Evolutionary conservation across 495 filamentous ascomycete species (phyloP), one percentile per base, ranked within the genome.

Genomic region (Tuber borchii): DNA sequence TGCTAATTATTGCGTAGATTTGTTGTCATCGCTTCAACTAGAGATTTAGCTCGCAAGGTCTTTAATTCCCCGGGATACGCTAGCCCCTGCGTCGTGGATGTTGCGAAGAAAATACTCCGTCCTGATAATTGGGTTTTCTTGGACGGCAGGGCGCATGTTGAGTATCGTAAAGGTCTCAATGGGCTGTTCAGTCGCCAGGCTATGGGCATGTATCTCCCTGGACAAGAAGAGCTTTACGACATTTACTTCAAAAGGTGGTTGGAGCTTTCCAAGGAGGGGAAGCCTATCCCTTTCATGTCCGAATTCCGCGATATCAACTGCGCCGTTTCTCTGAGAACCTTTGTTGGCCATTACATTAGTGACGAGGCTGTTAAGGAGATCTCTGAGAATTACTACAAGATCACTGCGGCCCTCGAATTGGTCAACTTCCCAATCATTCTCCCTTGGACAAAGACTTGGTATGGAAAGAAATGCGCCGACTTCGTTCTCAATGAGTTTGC

Each of bases 361-460:
- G 93, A 97, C 78, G 91, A 91, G 80, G 89, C 91, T 70, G 89
- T 97, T 77, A 94, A 97, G 88, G 95, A 95, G 87, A 95, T 99
- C 78, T 92, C 94, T 75, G 93, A 97, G 83, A 94, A 99, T 84
- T 99, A 95, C 85, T 99, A 96, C 84, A 88, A 93, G 80, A 96
- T 98, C 82, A 99, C 95, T 22, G 96, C 92, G 69, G 95, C 95
- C 12, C 89, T 99, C 75, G 95, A 99, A 83, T 88, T 99, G 56
- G 95, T 99, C 85, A 98, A 98, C 86, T 98, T 99, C 88, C 95
- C 95, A 48, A 91, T 99, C 86, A 97, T 98, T 84, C 85, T 99
- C 72, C 95, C 95, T 69, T 99, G 89, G 87, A 97, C 95, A 79
- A 94, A 92, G 87, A 92, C 93, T 14, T 99, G 94, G 93, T 97